Conservation (phyloP, 257 asterid genomes). For the Agastache rugosa region DNA sequence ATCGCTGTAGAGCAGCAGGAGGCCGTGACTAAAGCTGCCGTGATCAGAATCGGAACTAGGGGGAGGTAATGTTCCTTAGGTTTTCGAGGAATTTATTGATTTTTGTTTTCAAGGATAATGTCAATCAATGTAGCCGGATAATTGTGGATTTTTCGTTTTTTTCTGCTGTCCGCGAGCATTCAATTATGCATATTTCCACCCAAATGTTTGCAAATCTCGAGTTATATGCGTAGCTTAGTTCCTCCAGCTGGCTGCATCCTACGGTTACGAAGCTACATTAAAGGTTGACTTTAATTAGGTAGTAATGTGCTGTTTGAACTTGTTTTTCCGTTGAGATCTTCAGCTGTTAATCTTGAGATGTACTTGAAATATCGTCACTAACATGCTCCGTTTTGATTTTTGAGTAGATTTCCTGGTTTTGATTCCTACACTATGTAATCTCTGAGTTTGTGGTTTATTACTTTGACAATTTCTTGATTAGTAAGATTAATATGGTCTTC, state of each 20-base stretch:
- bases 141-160: not conserved
- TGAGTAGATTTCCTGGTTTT: slow-evolving; percentile 33
- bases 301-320: not conserved
- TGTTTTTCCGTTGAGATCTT: slow-evolving; percentile 1
- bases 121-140: slow-evolving; percentile 1
- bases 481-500: too few relatives aligned
- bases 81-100: not conserved
- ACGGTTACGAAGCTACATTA: not conserved
- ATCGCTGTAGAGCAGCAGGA: slow-evolving; percentile 64
- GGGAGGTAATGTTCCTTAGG: slow-evolving; percentile 68
- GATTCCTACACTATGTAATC: not conserved
- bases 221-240: not conserved
- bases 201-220: not conserved
- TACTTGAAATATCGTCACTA: not conserved
- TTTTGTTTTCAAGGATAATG: slow-evolving; percentile 12
- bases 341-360: not conserved
- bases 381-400: slow-evolving; percentile 24
- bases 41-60: slow-evolving; percentile 87
- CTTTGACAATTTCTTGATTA: not conserved
- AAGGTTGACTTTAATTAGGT: not conserved
- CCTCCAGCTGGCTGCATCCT: too few relatives aligned
- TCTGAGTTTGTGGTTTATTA: not conserved
- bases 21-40: slow-evolving; percentile 66
- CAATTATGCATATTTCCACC: not conserved
- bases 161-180: not conserved